Evolutionary conservation across 139 green algal genomes (phyloP).

Genomic region (Mychonastes homosphaera): DNA sequence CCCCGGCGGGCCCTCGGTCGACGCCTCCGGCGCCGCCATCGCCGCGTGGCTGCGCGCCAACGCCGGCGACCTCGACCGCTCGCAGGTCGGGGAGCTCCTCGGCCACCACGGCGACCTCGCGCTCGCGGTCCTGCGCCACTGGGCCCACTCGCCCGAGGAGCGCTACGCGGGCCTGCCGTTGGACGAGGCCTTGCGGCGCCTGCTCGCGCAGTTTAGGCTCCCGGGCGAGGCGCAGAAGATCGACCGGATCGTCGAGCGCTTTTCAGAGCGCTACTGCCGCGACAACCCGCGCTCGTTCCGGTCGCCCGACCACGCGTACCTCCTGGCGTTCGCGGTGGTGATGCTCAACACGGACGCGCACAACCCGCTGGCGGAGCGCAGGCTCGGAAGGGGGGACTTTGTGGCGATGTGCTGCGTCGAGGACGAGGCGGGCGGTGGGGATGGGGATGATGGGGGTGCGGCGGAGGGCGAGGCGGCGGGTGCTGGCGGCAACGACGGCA

Average conservation of each 20-base stretch:
- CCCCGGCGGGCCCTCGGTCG: too few relatives aligned
- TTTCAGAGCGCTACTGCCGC: conserved; percentile 60
- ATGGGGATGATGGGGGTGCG: conserved; percentile 7
- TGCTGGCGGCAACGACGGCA: background rate
- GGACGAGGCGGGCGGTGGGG: conserved; percentile 8
- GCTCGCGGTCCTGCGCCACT: conserved; percentile 69
- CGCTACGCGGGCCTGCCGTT: conserved; percentile 40
- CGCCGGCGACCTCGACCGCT: conserved; percentile 46
- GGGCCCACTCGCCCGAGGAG: conserved; percentile 39
- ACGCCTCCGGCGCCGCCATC: conserved; percentile 25
- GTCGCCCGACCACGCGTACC: conserved; percentile 71
- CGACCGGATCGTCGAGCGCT: conserved; percentile 88
- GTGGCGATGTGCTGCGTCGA: conserved; percentile 59
- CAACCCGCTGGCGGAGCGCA: conserved; percentile 80
- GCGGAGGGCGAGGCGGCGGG: background rate
- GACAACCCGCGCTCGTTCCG: conserved; percentile 62
- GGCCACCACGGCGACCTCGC: conserved; percentile 61
- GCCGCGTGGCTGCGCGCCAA: conserved; percentile 61
- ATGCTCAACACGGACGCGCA: conserved; percentile 96
- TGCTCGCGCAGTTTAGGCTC: conserved; percentile 64
- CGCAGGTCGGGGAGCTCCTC: conserved; percentile 68
- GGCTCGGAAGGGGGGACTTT: conserved; percentile 65
- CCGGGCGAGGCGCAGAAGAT: conserved; percentile 83
- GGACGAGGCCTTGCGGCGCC: conserved; percentile 54
- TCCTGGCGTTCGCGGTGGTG: conserved; percentile 84